phyloP scores from a whole-genome alignment of 2,329 filamentous ascomycete species.

The Lachnellula cervina region DNA sequence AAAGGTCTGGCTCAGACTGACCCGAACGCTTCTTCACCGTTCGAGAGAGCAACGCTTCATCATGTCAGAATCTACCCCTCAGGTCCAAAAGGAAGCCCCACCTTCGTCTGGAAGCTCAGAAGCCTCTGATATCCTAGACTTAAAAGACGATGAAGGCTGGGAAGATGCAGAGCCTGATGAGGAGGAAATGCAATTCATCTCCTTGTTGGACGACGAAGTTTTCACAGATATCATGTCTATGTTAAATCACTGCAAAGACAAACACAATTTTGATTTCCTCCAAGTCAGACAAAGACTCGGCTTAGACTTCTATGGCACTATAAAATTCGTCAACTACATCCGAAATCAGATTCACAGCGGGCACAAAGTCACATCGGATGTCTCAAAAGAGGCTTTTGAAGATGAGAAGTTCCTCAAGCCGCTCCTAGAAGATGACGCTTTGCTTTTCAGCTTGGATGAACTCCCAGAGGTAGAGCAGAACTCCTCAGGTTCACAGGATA shows the following conservation, averaged over 20 bases:
- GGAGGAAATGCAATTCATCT: constrained; percentile 59
- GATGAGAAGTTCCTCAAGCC: constrained; percentile 80
- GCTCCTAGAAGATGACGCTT: constrained; percentile 79
- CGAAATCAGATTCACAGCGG: constrained; percentile 43
- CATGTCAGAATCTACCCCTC: constrained; percentile 19
- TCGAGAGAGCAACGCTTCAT: neutral
- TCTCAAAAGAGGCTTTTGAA: constrained; percentile 59
- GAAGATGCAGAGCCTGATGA: constrained; percentile 58
- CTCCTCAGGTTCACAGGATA: constrained; percentile 29
- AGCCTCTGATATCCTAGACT: constrained; percentile 38
- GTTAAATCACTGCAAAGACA: constrained; percentile 63
- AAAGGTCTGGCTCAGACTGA: neutral
- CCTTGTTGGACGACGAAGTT: constrained; percentile 61
- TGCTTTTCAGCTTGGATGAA: constrained; percentile 85
- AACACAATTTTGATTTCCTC: constrained; percentile 62
- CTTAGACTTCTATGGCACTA: constrained; percentile 67
- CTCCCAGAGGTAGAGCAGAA: constrained; percentile 45
- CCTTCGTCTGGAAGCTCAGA: constrained; percentile 36
- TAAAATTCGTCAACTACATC: constrained; percentile 70
- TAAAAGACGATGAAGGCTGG: constrained; percentile 46
- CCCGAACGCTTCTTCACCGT: constrained; percentile 1
- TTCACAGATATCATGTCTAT: constrained; percentile 62
- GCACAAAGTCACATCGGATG: constrained; percentile 39
- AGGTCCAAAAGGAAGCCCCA: constrained; percentile 16
- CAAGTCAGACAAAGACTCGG: constrained; percentile 51